Percentiles rank a stretch among this genome's conserved stretches.
phyloP scores from a whole-genome alignment of 495 filamentous ascomycete species.

The Annulohypoxylon maeteangense region DNA sequence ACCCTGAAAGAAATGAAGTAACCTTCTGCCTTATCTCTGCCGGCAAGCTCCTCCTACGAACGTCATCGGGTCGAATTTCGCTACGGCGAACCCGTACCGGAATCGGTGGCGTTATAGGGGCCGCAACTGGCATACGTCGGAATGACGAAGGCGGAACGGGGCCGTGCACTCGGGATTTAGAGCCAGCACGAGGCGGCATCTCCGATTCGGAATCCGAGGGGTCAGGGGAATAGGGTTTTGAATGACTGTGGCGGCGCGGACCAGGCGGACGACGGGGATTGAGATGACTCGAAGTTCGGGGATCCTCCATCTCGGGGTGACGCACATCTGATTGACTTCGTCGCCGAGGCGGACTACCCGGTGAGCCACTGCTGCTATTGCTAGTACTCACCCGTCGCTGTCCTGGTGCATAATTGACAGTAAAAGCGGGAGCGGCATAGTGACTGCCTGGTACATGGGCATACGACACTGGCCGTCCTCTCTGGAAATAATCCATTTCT shows the following conservation, averaged over 20 bases:
- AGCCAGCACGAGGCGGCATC: conserved; percentile 25
- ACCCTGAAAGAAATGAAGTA: conserved; percentile 41
- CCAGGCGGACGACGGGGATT: conserved; percentile 37
- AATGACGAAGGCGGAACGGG: conserved; percentile 40
- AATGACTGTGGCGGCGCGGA: conserved; percentile 47
- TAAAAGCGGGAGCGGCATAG: conserved; percentile 32
- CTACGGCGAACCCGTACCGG: conserved; percentile 38
- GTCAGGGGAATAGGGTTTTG: conserved; percentile 35
- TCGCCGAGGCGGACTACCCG: conserved; percentile 38
- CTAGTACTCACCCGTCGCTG: conserved; percentile 27
- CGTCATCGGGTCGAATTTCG: conserved; percentile 42
- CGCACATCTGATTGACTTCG: conserved; percentile 47
- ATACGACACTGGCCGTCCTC: conserved; percentile 44
- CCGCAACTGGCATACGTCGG: conserved; percentile 42
- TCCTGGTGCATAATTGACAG: conserved; percentile 24
- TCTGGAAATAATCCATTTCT: conserved; percentile 47
- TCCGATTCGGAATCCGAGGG: conserved; percentile 42
- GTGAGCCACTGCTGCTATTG: conserved; percentile 40
- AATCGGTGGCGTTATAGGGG: conserved; percentile 26
- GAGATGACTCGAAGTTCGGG: conserved; percentile 37
- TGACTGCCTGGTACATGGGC: conserved; percentile 44
- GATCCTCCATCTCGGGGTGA: conserved; percentile 32
- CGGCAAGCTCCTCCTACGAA: conserved; percentile 40
- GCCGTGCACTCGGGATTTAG: conserved; percentile 27
- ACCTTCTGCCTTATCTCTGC: conserved; percentile 46